Evolutionary conservation across 2,329 filamentous ascomycete species (phyloP).

Genomic region (Colletotrichum sp.): DNA sequence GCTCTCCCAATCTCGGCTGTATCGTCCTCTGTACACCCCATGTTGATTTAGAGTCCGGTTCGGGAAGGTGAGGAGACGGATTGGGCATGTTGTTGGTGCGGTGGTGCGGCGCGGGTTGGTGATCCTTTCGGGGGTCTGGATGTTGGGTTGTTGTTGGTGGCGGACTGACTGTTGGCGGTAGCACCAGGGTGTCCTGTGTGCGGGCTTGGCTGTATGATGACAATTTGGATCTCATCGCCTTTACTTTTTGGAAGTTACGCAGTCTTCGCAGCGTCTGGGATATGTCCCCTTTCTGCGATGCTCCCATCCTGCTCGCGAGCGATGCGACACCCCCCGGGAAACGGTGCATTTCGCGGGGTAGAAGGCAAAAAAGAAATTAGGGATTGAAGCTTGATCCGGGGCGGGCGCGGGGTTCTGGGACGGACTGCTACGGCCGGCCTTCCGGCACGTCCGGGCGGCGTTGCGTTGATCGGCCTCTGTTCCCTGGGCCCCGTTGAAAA

Average conservation of each 20-base stretch:
- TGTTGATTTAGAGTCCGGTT: neutral
- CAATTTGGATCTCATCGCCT: neutral
- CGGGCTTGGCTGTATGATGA: neutral
- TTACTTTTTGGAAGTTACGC: neutral
- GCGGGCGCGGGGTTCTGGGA: neutral
- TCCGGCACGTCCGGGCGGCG: neutral
- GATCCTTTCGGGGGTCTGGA: neutral
- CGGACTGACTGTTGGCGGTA: neutral
- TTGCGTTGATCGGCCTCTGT: neutral
- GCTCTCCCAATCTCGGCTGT: neutral
- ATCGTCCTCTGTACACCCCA: neutral
- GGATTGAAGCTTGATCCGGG: neutral
- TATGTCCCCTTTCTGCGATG: neutral
- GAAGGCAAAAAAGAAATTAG: neutral
- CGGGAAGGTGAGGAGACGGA: neutral
- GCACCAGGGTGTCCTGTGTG: neutral
- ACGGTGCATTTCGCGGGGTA: neutral
- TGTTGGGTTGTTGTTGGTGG: neutral
- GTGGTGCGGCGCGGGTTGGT: neutral
- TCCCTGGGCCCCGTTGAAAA: neutral
- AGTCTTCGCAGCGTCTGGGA: neutral
- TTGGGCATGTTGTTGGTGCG: neutral
- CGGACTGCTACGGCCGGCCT: neutral
- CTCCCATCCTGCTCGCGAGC: neutral
- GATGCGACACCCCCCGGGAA: neutral